Base-by-base conservation (phyloP, 805 yeast genomes). In the Wickerhamiella alocasiicola region DNA sequence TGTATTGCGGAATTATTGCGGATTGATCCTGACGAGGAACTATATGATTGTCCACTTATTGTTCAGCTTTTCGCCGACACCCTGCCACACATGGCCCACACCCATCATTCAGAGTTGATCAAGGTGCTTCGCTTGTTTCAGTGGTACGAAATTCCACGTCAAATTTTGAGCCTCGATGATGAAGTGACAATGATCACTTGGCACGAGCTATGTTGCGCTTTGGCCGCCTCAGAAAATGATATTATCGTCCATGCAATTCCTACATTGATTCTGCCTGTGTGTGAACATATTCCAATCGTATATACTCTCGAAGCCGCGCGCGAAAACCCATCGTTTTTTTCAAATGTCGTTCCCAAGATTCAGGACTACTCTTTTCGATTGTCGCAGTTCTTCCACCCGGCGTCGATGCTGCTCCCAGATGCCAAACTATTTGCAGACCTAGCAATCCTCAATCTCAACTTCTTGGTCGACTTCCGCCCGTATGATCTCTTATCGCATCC, bases 1-100 rank as follows among this genome's bases (percentile, higher is more conserved):
- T 34, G 41, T 16, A 12, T 37, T 9, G 35, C 30, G 9, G 35
- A 37, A 21, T 17, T 37, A 4, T 9, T 37, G 11, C 17, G 41
- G 12, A 34, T 37, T 11, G 29, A 30, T 16, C 16, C 20, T 12
- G 35, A 34, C 17, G 25, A 30, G 5, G 9, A 23, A 6, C 34
- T 30, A 18, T 9, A 29, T 13, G 20, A 19, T 18, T 3, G 29
- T 9, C 17, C 29, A n/a, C 21, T 5, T 19, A 23, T 30, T 6
- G 17, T 37, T 5, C 23, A 19, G 11, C 15, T 28, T 3, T 6
- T 37, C 9, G 12, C 27, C 16, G 11, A 9, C 9, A 31, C 41
- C 2, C 21, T 37, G n/a, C 41, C 41, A 2, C 6, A 9, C 2
- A 19, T 37, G 35, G 35, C 35, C 11, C 24, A 16, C 2, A n/a